These are phyloP conservation scores for Jackrogersella multiformis DNA, from an alignment of 495 filamentous ascomycete genomes.

Conservation along the genomic window DNA sequence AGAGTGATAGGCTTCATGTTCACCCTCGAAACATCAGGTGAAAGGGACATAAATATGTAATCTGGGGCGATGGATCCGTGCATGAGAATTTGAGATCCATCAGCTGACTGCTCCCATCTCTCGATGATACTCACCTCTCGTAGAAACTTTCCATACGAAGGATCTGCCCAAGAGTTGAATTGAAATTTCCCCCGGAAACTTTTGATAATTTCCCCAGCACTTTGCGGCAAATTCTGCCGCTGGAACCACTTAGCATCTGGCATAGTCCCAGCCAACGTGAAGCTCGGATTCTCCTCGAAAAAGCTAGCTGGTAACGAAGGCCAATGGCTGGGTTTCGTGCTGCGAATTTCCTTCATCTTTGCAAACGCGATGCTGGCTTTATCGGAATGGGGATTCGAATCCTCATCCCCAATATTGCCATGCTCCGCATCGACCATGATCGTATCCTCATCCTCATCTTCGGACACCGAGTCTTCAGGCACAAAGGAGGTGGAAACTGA, in stretches of 20 bases:
- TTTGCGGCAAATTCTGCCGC: conserved; percentile 47
- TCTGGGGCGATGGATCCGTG: conserved; percentile 43
- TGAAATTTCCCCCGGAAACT: conserved; percentile 24
- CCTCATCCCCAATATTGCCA: conserved; percentile 4
- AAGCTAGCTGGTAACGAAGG: conserved; percentile 25
- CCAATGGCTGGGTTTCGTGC: conserved; percentile 36
- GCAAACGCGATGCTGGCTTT: conserved; percentile 5
- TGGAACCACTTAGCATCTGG: conserved; percentile 44
- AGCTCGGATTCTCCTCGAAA: conserved; percentile 48
- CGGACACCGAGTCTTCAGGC: conserved; percentile 23
- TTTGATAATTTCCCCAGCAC: conserved; percentile 48
- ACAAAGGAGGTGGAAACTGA: conserved; percentile 28
- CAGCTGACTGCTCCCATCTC: conserved; percentile 53
- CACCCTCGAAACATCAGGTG: conserved; percentile 27
- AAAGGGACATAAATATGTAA: conserved; percentile 50
- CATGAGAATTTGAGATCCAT: conserved; percentile 41
- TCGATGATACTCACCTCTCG: conserved; percentile 47
- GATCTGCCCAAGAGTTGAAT: conserved; percentile 48
- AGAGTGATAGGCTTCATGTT: conserved; percentile 38
- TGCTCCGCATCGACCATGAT: conserved; percentile 1
- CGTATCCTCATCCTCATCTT: conserved; percentile 30
- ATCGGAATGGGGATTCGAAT: background rate
- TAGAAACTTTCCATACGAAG: conserved; percentile 50
- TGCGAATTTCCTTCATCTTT: conserved; percentile 15
- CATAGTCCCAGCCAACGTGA: conserved; percentile 46